A percentile compares a stretch with the other conserved stretches of the same genome.
phyloP scores from a whole-genome alignment of 768 basidiomycete species.

The Pleurotus tuber-regium region DNA sequence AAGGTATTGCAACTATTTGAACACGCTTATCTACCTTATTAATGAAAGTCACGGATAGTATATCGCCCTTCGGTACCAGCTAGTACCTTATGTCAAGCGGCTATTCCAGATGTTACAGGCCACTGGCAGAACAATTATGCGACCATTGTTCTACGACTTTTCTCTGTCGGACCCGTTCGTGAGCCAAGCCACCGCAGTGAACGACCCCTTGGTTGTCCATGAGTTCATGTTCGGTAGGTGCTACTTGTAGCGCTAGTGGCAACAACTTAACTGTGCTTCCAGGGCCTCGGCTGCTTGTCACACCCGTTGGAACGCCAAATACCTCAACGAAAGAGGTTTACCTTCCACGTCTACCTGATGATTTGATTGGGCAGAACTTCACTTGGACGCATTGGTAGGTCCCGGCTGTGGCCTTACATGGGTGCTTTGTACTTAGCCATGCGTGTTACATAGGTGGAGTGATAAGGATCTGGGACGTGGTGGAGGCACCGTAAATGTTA shows the following conservation, averaged over 20 bases:
- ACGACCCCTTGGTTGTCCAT: slow-evolving; percentile 27
- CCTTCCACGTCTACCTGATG: slow-evolving; percentile 21
- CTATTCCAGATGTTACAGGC: slow-evolving; percentile 30
- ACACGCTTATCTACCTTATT: neutral
- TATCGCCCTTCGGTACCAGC: slow-evolving; percentile 34
- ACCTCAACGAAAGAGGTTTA: slow-evolving; percentile 28
- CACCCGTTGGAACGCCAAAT: slow-evolving; percentile 29
- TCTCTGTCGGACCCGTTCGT: slow-evolving; percentile 26
- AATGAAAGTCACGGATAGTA: slow-evolving; percentile 7
- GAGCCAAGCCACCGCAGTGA: slow-evolving; percentile 22
- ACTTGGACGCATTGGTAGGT: slow-evolving; percentile 32
- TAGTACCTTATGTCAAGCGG: slow-evolving; percentile 28
- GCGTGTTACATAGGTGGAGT: slow-evolving; percentile 26
- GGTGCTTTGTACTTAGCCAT: neutral
- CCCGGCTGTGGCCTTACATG: neutral
- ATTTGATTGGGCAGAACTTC: slow-evolving; percentile 14
- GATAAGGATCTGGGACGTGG: slow-evolving; percentile 27
- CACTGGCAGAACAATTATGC: slow-evolving; percentile 29
- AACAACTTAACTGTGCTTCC: neutral
- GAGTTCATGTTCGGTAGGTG: slow-evolving; percentile 33
- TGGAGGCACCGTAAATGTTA: slow-evolving; percentile 25
- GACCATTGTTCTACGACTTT: slow-evolving; percentile 32
- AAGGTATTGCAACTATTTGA: slow-evolving; percentile 16
- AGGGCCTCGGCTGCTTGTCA: slow-evolving; percentile 29
- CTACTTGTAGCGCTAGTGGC: neutral